phyloP scores from a whole-genome alignment of 768 basidiomycete species.

The Mycena pura region DNA sequence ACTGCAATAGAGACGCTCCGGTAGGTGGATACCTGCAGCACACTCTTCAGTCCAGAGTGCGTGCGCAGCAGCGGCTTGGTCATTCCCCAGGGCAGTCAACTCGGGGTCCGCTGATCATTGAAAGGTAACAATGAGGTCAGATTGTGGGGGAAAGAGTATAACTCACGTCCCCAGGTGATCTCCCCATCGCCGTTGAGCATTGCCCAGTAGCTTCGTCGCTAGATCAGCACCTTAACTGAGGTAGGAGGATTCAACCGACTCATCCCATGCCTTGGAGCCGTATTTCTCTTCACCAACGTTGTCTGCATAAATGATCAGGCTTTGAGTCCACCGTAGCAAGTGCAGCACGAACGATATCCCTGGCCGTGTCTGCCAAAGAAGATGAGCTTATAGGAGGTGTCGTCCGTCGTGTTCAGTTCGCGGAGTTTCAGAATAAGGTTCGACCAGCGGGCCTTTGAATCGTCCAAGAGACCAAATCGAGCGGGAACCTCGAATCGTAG shows the following conservation, averaged over 20 bases:
- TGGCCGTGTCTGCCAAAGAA: constrained; percentile 76
- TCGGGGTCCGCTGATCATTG: constrained; percentile 75
- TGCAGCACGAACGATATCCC: constrained; percentile 64
- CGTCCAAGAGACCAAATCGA: constrained; percentile 65
- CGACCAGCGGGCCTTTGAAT: constrained; percentile 55
- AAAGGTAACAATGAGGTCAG: too few relatives aligned
- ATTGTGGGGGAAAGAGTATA: neutral
- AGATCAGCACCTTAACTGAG: neutral
- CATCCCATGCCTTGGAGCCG: constrained; percentile 63
- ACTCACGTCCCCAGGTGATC: constrained; percentile 77
- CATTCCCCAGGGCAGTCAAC: constrained; percentile 62
- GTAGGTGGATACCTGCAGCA: constrained; percentile 51
- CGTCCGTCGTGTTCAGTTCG: constrained; percentile 50
- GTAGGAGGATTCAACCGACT: constrained; percentile 44
- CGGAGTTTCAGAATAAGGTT: constrained; percentile 49
- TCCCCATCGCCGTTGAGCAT: constrained; percentile 69
- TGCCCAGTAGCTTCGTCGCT: constrained; percentile 61
- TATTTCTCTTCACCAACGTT: constrained; percentile 71
- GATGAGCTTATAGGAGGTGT: constrained; percentile 64
- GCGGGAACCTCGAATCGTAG: constrained; percentile 55
- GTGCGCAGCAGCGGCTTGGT: constrained; percentile 57
- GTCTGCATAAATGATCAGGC: constrained; percentile 47
- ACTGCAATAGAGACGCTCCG: constrained; percentile 64
- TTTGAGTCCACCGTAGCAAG: neutral
- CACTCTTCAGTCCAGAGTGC: constrained; percentile 58